phyloP scores from a whole-genome alignment of 805 yeast species.

The Metschnikowia proteae region DNA sequence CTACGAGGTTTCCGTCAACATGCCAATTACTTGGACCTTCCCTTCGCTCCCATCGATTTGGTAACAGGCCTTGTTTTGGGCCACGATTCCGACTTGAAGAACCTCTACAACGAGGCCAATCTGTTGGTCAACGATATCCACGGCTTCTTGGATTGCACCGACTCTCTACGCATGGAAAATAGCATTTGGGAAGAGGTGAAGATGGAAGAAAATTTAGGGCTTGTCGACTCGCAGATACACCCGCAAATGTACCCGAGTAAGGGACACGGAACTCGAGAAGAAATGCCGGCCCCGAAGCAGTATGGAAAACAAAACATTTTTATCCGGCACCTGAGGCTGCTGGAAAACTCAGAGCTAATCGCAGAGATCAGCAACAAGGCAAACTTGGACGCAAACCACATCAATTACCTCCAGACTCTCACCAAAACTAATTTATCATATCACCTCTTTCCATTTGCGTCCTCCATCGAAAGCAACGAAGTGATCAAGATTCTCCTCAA shows the following conservation, averaged over 20 bases:
- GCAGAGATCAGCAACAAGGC: constrained; percentile 24
- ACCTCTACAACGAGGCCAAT: constrained; percentile 33
- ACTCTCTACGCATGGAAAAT: neutral
- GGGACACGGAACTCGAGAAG: too few relatives aligned
- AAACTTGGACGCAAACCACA: constrained; percentile 28
- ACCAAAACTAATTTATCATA: constrained; percentile 28
- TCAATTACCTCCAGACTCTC: constrained; percentile 28
- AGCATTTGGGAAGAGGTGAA: constrained; percentile 14
- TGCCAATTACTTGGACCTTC: neutral
- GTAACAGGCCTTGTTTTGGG: neutral
- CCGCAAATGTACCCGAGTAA: neutral
- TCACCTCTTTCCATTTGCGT: constrained; percentile 37
- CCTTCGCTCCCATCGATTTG: neutral
- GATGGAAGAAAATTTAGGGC: neutral
- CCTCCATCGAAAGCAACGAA: constrained; percentile 32
- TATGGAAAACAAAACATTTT: neutral
- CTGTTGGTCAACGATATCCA: constrained; percentile 32
- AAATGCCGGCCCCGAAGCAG: neutral
- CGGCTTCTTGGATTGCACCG: constrained; percentile 12
- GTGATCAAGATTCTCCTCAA: constrained; percentile 26
- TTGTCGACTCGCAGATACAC: too few relatives aligned
- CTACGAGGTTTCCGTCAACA: neutral
- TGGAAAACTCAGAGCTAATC: constrained; percentile 25
- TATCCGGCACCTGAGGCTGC: neutral
- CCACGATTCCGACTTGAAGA: constrained; percentile 15